These are phyloP conservation scores for Viridothelium virens DNA, from an alignment of 495 filamentous ascomycete genomes.

Conservation along the genomic window DNA sequence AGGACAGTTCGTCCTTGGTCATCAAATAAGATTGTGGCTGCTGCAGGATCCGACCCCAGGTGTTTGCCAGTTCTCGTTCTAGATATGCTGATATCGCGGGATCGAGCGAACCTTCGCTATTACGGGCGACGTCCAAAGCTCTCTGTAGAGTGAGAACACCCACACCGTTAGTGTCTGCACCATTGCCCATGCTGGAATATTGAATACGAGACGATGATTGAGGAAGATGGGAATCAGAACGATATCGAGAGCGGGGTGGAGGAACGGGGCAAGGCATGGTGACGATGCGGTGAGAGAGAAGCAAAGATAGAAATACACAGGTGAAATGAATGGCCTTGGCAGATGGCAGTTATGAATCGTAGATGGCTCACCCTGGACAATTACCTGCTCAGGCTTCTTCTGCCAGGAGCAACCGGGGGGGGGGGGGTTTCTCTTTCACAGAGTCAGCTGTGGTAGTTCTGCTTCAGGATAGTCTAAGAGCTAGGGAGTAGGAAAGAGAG, in stretches of 20 bases:
- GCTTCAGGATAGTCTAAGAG: conserved; percentile 8
- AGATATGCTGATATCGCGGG: conserved; percentile 46
- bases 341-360: background rate
- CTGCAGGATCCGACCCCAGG: conserved; percentile 56
- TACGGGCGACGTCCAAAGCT: conserved; percentile 61
- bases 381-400: background rate
- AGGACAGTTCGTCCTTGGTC: conserved; percentile 60
- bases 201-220: background rate
- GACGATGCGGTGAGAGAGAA: conserved; percentile 1
- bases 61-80: conserved; percentile 46
- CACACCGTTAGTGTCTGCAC: conserved; percentile 25
- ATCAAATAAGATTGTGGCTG: conserved; percentile 59
- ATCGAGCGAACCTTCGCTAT: conserved; percentile 51
- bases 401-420: background rate
- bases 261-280: conserved; percentile 7
- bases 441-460: background rate
- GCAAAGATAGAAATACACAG: conserved; percentile 10
- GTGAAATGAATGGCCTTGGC: conserved; percentile 11
- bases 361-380: conserved; percentile 8
- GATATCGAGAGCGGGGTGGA: background rate
- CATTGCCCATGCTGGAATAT: background rate
- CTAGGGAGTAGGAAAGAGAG: background rate
- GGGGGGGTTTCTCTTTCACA: background rate
- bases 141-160: conserved; percentile 39
- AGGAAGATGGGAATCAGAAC: background rate